A percentile compares a stretch with the other conserved stretches of the same genome.
Conservation (phyloP, 2,329 filamentous ascomycete genomes). For the Fragosphaeria purpurea region DNA sequence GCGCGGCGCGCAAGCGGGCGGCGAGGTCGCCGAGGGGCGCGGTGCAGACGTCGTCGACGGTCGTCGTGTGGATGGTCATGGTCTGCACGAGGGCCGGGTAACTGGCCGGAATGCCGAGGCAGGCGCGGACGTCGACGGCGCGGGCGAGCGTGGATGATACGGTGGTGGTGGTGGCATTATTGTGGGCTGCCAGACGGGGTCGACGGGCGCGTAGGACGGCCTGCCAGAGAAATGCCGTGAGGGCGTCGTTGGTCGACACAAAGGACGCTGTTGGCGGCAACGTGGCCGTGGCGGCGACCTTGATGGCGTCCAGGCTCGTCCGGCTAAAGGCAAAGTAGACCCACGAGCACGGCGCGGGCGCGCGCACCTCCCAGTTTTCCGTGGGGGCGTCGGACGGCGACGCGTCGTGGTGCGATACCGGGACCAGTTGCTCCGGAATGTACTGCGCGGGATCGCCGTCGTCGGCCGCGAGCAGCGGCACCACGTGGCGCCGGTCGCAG, state of each 20-base stretch:
- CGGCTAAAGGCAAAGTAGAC: slow-evolving; percentile 9
- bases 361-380: too few species aligned
- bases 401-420: too few species aligned
- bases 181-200: slow-evolving; percentile 18
- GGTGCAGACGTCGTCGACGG: slow-evolving; percentile 17
- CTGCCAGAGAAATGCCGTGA: slow-evolving; percentile 43
- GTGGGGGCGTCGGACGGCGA: too few species aligned
- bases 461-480: slow-evolving; percentile 27
- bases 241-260: slow-evolving; percentile 40
- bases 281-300: not conserved
- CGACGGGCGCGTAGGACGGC: slow-evolving; percentile 30
- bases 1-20: slow-evolving; percentile 26
- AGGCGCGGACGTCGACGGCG: slow-evolving; percentile 36
- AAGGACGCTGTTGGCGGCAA: not conserved
- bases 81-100: slow-evolving; percentile 41
- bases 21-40: slow-evolving; percentile 19
- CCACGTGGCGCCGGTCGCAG: slow-evolving; percentile 23
- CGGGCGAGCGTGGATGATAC: slow-evolving; percentile 29
- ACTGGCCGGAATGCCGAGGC: slow-evolving; percentile 27
- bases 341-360: slow-evolving; percentile 1
- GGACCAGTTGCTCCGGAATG: not conserved
- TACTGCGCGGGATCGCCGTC: not conserved
- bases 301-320: slow-evolving; percentile 4
- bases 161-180: not conserved
- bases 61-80: slow-evolving; percentile 30